A percentile compares a stretch with the other conserved stretches of the same genome.
Conservation (phyloP, 2,329 filamentous ascomycete genomes). For the Pseudophaeomoniella oleicola region DNA sequence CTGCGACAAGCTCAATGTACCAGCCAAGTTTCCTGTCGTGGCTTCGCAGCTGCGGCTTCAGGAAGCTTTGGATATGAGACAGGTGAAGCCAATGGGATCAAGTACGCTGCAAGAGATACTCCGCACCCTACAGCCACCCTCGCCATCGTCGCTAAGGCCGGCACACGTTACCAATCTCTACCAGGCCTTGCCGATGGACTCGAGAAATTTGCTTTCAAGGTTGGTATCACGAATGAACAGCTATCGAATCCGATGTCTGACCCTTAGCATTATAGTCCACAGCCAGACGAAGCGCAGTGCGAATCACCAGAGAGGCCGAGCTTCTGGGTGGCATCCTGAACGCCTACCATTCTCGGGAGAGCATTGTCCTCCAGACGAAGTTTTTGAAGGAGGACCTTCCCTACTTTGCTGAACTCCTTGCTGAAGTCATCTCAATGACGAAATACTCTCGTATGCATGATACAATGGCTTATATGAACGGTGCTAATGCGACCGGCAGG, state of each 20-base stretch:
- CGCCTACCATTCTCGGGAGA: slow-evolving; percentile 83
- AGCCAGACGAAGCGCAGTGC: slow-evolving; percentile 70
- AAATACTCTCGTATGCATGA: slow-evolving; percentile 54
- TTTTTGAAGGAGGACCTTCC: slow-evolving; percentile 93
- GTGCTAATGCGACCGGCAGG: slow-evolving; percentile 34
- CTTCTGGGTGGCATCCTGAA: slow-evolving; percentile 83
- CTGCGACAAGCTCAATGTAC: slow-evolving; percentile 46
- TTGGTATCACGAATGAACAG: slow-evolving; percentile 23
- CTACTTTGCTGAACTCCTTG: slow-evolving; percentile 92
- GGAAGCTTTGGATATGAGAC: slow-evolving; percentile 77
- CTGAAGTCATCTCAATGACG: slow-evolving; percentile 77
- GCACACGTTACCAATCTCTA: slow-evolving; percentile 79
- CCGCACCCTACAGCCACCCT: slow-evolving; percentile 80
- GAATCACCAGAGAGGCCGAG: slow-evolving; percentile 89
- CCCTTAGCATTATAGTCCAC: slow-evolving; percentile 50
- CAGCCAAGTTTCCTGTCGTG: slow-evolving; percentile 39
- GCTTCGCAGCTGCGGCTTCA: slow-evolving; percentile 52
- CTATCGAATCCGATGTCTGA: slow-evolving; percentile 1
- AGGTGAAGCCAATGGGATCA: slow-evolving; percentile 73
- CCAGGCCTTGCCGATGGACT: slow-evolving; percentile 83
- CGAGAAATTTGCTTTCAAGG: slow-evolving; percentile 96
- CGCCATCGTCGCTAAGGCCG: slow-evolving; percentile 83
- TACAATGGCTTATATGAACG: slow-evolving; percentile 3
- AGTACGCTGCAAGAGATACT: slow-evolving; percentile 82
- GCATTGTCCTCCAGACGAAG: slow-evolving; percentile 79